Conservation (phyloP, 345 rosid genomes). For the Eucalyptus globulus region DNA sequence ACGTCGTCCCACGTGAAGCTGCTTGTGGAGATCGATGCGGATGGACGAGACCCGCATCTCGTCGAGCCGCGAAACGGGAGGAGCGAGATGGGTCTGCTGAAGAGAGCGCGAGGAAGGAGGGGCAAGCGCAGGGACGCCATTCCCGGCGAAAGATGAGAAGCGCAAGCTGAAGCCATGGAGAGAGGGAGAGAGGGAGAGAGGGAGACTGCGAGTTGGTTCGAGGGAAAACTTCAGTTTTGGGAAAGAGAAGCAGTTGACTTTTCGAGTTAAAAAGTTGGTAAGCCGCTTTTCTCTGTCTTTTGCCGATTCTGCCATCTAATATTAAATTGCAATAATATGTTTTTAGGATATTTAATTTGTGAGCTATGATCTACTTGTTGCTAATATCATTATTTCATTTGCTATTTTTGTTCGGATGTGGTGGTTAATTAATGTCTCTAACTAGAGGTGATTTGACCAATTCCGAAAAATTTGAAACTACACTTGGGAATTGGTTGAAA, state of each 20-base stretch:
- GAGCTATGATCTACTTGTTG: background rate
- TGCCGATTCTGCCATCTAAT: fast-evolving
- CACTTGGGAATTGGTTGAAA: too few relatives aligned
- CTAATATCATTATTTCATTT: fast-evolving
- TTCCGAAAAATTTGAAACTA: too few relatives aligned
- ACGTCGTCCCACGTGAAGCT: slow-evolving; percentile 80
- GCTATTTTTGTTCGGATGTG: background rate
- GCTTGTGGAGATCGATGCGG: background rate
- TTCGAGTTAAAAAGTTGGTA: fast-evolving
- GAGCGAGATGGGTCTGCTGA: background rate
- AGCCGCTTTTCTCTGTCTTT: fast-evolving
- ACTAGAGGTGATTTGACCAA: too few relatives aligned
- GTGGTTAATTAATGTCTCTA: fast-evolving
- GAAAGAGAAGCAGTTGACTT: background rate
- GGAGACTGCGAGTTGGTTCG: background rate
- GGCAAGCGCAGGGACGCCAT: background rate
- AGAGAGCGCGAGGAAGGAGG: background rate
- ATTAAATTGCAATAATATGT: background rate
- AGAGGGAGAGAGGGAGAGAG: background rate
- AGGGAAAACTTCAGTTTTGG: background rate
- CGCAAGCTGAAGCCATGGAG: background rate
- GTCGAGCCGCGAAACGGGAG: background rate
- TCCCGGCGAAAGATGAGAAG: background rate
- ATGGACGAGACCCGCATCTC: fast-evolving
- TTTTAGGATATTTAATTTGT: background rate